These are phyloP conservation scores for Fusarium praegraminearum DNA, from an alignment of 2,329 filamentous ascomycete species.

Conservation along the genomic window DNA sequence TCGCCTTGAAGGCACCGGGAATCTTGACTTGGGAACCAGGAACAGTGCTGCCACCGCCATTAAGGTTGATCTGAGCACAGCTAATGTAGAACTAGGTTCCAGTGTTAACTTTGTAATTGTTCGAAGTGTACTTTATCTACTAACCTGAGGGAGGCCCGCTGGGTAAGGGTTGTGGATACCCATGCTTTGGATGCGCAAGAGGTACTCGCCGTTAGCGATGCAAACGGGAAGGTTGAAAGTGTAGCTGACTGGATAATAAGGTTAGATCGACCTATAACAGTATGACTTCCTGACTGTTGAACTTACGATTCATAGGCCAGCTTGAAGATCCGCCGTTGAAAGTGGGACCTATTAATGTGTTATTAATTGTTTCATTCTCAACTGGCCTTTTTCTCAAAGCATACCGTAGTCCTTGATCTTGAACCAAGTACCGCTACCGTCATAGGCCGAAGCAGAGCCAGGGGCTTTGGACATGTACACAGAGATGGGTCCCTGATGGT, in stretches of 20 bases:
- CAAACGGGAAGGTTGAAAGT: constrained; percentile 8
- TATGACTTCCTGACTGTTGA: too few species aligned
- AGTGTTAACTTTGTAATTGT: fast-evolving
- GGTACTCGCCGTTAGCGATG: constrained; percentile 13
- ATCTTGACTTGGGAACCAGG: constrained; percentile 20
- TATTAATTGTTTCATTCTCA: background rate
- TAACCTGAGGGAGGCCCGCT: constrained; percentile 9
- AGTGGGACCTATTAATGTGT: fast-evolving
- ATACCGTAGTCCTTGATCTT: constrained; percentile 24
- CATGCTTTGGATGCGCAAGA: constrained; percentile 12
- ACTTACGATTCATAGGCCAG: constrained; percentile 15
- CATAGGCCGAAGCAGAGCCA: background rate
- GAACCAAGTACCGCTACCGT: constrained; percentile 12
- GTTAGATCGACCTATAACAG: background rate
- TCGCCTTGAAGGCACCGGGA: constrained; percentile 9
- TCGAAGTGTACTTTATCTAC: fast-evolving
- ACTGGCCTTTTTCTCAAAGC: fast-evolving
- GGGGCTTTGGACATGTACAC: constrained; percentile 19
- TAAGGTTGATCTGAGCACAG: constrained; percentile 14
- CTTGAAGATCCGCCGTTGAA: background rate
- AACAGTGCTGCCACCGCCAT: constrained; percentile 10
- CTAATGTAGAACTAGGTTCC: constrained; percentile 4
- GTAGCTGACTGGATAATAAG: background rate
- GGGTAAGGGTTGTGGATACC: constrained; percentile 19
- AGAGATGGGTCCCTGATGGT: constrained; percentile 15